A percentile compares a stretch with the other conserved stretches of the same genome.
These are phyloP conservation scores for Lactarius indigo DNA, from an alignment of 768 basidiomycete genomes.

Conservation along the genomic window DNA sequence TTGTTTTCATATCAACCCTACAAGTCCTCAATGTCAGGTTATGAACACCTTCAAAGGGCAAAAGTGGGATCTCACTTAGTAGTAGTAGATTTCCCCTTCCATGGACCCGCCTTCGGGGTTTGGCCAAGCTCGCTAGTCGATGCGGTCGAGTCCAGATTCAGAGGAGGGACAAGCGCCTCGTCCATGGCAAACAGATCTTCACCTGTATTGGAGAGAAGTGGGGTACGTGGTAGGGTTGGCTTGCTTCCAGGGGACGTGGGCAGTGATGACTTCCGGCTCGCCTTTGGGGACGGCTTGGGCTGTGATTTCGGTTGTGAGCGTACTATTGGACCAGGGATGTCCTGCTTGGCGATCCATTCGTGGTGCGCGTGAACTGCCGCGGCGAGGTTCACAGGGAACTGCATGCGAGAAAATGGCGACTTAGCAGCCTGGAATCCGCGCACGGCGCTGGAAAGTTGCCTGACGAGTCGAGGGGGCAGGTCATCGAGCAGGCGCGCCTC, in stretches of 20 bases:
- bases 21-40: not conserved
- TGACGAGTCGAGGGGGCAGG: slow-evolving; percentile 59
- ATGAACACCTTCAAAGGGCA: not conserved
- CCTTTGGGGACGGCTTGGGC: slow-evolving; percentile 31
- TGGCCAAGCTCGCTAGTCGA: not conserved
- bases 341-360: slow-evolving; percentile 69
- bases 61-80: slow-evolving; percentile 46
- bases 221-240: slow-evolving; percentile 28
- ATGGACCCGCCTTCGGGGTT: slow-evolving; percentile 28
- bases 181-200: slow-evolving; percentile 88
- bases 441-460: slow-evolving; percentile 60
- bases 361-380: slow-evolving; percentile 49
- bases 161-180: slow-evolving; percentile 41
- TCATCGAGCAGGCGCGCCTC: slow-evolving; percentile 79
- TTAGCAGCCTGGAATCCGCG: slow-evolving; percentile 58
- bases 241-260: slow-evolving; percentile 32
- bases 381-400: slow-evolving; percentile 47
- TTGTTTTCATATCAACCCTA: slow-evolving; percentile 78
- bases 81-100: slow-evolving; percentile 36
- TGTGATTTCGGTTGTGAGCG: slow-evolving; percentile 29
- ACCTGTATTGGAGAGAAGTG: slow-evolving; percentile 32
- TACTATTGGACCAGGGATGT: slow-evolving; percentile 58
- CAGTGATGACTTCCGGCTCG: slow-evolving; percentile 32
- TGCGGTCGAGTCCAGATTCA: slow-evolving; percentile 26
- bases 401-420: slow-evolving; percentile 61